phyloP scores from a whole-genome alignment of 306 rosid species.

The Vigna angularis region DNA sequence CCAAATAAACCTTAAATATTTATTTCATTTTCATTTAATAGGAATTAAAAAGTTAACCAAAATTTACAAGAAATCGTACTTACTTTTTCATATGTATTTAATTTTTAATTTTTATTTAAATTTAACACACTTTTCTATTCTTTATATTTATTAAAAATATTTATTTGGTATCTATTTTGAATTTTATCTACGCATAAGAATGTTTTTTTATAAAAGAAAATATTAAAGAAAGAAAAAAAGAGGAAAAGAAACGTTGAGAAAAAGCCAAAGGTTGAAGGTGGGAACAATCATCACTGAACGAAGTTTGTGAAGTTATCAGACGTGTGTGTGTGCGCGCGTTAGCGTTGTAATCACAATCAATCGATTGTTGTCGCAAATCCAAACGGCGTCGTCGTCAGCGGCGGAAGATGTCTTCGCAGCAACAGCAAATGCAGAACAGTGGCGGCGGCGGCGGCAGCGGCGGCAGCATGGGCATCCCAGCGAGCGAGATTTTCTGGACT shows the following conservation, averaged over 20 bases:
- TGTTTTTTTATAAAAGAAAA: no score
- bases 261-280: not conserved
- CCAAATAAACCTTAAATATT: no score
- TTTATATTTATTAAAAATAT: no score
- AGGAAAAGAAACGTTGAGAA: not conserved
- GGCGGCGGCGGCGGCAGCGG: constrained; percentile 40
- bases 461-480: constrained; percentile 57
- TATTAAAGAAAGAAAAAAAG: no score
- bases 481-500: constrained; percentile 77
- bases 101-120: no score
- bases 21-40: no score
- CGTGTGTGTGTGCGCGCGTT: not conserved
- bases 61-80: no score
- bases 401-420: constrained; percentile 27
- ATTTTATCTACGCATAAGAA: no score
- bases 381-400: constrained; percentile 38
- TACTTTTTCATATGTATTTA: no score
- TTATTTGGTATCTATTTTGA: no score
- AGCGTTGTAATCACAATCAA: not conserved
- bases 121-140: no score
- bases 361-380: not conserved
- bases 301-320: not conserved
- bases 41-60: no score
- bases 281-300: not conserved
- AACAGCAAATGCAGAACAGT: constrained; percentile 36